phyloP scores from a whole-genome alignment of 2,329 filamentous ascomycete species.

The Pleomassaria siparia region DNA sequence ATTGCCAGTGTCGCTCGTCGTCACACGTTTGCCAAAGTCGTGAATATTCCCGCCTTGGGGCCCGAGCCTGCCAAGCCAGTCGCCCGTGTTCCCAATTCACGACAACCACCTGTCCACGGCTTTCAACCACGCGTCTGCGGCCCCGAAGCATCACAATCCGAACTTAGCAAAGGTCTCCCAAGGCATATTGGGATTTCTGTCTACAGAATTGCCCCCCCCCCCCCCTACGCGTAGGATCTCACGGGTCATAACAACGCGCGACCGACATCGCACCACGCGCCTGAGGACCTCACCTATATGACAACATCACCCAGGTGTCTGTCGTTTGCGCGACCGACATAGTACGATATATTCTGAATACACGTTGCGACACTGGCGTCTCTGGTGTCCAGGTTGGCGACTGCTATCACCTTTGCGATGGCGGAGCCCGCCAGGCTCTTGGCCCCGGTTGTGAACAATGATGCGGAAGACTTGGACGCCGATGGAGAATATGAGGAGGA shows the following conservation, averaged over 20 bases:
- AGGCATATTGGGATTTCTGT: constrained; percentile 8
- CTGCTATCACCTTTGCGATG: constrained; percentile 45
- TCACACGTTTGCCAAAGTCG: constrained; percentile 34
- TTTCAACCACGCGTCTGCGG: constrained; percentile 29
- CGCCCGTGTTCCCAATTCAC: constrained; percentile 22
- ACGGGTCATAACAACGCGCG: constrained; percentile 27
- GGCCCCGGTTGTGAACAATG: constrained; percentile 34
- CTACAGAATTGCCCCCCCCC: constrained; percentile 12
- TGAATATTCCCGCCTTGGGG: constrained; percentile 25
- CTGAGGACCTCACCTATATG: constrained; percentile 26
- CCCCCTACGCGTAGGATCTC: constrained; percentile 3
- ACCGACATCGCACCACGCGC: constrained; percentile 30
- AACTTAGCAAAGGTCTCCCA: constrained; percentile 1
- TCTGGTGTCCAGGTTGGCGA: constrained; percentile 42
- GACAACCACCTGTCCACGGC: constrained; percentile 25
- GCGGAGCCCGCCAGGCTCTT: constrained; percentile 43
- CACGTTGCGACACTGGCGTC: constrained; percentile 37
- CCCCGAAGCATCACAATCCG: constrained; percentile 16
- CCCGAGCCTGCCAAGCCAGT: constrained; percentile 22
- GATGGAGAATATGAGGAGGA: constrained; percentile 46
- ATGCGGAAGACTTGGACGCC: constrained; percentile 39
- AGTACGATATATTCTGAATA: constrained; percentile 16
- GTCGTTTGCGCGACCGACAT: constrained; percentile 26
- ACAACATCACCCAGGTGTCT: constrained; percentile 21
- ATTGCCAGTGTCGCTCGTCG: constrained; percentile 37